These are phyloP conservation scores for Saccharomycopsis phalli DNA, from an alignment of 1,139 yeast genomes.

Conservation along the genomic window DNA sequence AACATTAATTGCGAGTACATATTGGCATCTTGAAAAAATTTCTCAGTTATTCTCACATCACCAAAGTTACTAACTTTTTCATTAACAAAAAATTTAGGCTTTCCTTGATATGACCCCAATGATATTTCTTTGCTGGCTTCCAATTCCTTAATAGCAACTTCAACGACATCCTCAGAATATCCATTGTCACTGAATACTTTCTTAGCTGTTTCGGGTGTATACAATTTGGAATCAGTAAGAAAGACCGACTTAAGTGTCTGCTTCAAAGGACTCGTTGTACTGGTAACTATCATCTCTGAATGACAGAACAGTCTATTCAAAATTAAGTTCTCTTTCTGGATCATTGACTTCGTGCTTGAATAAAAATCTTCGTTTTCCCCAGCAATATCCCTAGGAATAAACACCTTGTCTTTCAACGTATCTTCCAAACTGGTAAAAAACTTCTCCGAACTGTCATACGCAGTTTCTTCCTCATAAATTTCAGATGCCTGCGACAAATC, in stretches of 20 bases:
- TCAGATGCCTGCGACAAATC: not conserved
- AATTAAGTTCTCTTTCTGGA: slow-evolving; percentile 43
- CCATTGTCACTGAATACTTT: slow-evolving; percentile 31
- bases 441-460: not conserved
- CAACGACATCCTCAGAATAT: slow-evolving; percentile 37
- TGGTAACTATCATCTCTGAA: slow-evolving; percentile 29
- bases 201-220: slow-evolving; percentile 37
- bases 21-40: slow-evolving; percentile 39
- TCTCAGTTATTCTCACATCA: slow-evolving; percentile 33
- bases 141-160: slow-evolving; percentile 43
- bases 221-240: slow-evolving; percentile 43
- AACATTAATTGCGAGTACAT: slow-evolving; percentile 34
- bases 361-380: slow-evolving; percentile 24
- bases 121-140: slow-evolving; percentile 47
- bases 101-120: slow-evolving; percentile 38
- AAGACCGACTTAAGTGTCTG: slow-evolving; percentile 46
- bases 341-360: slow-evolving; percentile 32
- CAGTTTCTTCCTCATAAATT: not conserved
- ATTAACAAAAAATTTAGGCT: slow-evolving; percentile 46
- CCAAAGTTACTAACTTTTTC: slow-evolving; percentile 43
- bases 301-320: slow-evolving; percentile 34
- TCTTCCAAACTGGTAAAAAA: not conserved
- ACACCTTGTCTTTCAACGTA: slow-evolving; percentile 10
- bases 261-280: slow-evolving; percentile 27
- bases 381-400: slow-evolving; percentile 15